Evolutionary conservation across 148 eudicot genomes (phyloP).

Genomic region (Heliosperma pusillum): DNA sequence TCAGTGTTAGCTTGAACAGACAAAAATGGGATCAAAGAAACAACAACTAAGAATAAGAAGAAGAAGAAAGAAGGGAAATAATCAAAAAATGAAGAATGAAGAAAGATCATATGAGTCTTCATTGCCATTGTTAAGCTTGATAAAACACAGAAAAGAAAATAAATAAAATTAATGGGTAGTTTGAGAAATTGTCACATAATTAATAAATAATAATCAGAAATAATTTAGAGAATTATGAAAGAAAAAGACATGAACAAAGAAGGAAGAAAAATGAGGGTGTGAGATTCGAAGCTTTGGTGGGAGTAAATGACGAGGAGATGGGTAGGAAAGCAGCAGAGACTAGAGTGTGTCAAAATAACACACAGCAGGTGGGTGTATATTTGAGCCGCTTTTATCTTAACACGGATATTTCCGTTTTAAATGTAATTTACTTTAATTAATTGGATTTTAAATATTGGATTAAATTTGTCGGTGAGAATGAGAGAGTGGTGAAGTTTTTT

Average conservation of each 20-base stretch:
- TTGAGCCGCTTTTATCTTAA: too few relatives aligned
- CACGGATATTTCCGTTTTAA: too few relatives aligned
- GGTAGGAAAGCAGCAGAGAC: too few relatives aligned
- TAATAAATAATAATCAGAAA: background rate
- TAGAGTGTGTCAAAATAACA: too few relatives aligned
- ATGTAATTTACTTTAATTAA: background rate
- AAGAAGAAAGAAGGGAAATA: conserved; percentile 15
- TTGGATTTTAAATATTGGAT: background rate
- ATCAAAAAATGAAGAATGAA: background rate
- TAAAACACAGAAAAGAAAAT: background rate
- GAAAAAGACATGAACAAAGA: conserved; percentile 13
- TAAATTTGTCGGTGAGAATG: conserved; percentile 44
- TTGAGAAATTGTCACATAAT: conserved; percentile 6
- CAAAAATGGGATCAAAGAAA: conserved; percentile 32
- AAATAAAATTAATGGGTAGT: background rate
- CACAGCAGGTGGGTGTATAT: too few relatives aligned
- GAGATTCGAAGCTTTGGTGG: conserved; percentile 39
- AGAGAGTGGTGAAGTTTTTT: background rate
- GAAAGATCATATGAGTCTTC: conserved; percentile 10
- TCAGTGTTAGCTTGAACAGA: conserved; percentile 58
- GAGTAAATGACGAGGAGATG: conserved; percentile 12
- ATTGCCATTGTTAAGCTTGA: conserved; percentile 12
- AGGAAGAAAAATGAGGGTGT: background rate
- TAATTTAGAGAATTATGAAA: conserved; percentile 11
- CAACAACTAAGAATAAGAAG: conserved; percentile 5